Evolutionary conservation across 176 grass and related monocot species (phyloP), one percentile per base, ranked within the genome.

Genomic region (Coix lacrymajobi): DNA sequence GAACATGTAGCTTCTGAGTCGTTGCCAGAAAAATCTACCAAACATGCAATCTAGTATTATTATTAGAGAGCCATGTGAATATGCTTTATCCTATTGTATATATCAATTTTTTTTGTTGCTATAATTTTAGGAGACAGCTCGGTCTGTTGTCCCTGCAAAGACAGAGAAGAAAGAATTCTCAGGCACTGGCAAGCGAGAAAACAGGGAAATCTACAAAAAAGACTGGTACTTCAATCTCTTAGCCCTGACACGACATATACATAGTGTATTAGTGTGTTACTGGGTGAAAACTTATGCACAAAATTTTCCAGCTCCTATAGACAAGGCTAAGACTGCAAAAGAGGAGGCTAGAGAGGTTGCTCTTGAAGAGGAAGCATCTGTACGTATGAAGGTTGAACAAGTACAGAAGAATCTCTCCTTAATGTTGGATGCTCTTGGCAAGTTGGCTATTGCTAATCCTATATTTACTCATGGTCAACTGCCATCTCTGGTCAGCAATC

Each of bases 261-360:
- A 46, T 49, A 52, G 14, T n/a, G n/a, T n/a, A n/a, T n/a, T n/a
- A n/a, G n/a, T 49, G 10, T 29, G 16, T 20, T 52, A 40, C 73
- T 84, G 79, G 17, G 20, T 79, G 58, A 81, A 84, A 88, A 58
- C 19, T 41, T 61, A 78, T 17, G 17, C 73, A 32, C 60, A 9
- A 32, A 64, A 29, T 58, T 80, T 80, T 91, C 9, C 84, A 89
- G 90, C 71, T 91, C 89, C 70, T 38, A 80, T 69, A 3, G 96
- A 98, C 45, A 98, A 98, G 89, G 79, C 72, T 31, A 98, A 98
- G 88, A 91, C 88, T 37, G 92, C 96, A 38, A 98, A 98, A 92
- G 96, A 98, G 84, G 92, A 98, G 87, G 96, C 96, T 6, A 92
- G 92, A 57, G 96, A 95, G n/a, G 57, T 82, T 91, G 62, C 82